These are phyloP conservation scores for Wallacemonas sp. DNA, from an alignment of 208 protist genomes.

Conservation along the genomic window DNA sequence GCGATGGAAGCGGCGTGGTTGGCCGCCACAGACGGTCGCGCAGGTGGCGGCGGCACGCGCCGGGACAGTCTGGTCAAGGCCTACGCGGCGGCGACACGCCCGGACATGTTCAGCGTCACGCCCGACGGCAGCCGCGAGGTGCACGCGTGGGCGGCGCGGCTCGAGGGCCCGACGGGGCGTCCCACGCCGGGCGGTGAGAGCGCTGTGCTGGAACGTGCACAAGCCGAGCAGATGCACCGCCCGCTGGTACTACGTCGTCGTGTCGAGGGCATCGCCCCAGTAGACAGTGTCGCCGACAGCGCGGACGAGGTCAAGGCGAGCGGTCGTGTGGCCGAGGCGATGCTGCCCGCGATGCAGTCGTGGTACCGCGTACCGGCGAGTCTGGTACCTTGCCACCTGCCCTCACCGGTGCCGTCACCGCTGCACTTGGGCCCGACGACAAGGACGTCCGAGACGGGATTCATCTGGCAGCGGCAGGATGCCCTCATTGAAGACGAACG, in stretches of 20 bases:
- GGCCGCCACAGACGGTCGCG: too few species aligned
- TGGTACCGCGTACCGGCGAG: conserved; percentile 30
- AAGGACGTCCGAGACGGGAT: background rate
- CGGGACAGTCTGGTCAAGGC: background rate
- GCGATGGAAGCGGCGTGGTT: background rate
- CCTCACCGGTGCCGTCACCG: too few species aligned
- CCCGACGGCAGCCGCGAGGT: too few species aligned
- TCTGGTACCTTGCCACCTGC: too few species aligned
- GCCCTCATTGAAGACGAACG: background rate
- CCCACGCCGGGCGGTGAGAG: too few species aligned
- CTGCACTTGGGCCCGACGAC: background rate
- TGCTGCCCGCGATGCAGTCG: conserved; percentile 15
- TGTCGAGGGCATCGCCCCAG: too few species aligned
- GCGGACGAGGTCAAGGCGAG: too few species aligned
- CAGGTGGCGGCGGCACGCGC: background rate
- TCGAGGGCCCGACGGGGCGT: too few species aligned
- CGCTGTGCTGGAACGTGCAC: background rate
- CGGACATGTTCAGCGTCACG: conserved; percentile 37
- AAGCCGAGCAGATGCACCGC: background rate
- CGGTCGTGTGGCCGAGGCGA: background rate
- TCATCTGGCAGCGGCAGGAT: background rate
- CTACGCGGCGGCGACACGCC: conserved; percentile 15
- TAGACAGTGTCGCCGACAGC: too few species aligned
- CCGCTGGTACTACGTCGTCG: conserved; percentile 11
- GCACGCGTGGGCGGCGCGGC: too few species aligned